Evolutionary conservation across 1,139 yeast species (phyloP), one percentile per base, ranked within the genome.

Genomic region (Hanseniaspora gamundiae): DNA sequence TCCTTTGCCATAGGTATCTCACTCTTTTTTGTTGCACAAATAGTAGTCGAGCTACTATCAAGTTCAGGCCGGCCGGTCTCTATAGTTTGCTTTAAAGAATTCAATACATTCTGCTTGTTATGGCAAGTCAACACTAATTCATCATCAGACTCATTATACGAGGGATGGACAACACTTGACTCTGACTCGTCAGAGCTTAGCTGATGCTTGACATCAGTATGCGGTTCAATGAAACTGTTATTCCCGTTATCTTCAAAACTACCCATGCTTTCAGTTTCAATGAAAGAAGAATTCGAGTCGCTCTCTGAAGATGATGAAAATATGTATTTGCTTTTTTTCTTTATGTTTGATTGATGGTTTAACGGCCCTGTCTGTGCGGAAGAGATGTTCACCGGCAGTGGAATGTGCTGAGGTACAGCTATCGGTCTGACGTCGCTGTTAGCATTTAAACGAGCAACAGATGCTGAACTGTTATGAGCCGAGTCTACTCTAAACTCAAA

Each of bases 401-500:
- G 7, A 13, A 3, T 14, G 14, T 2, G 38, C 10, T 22, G 11
- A 11, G 40, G 38, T 14, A 36, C 30, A 9, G 17, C 31, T 3
- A 16, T n/a, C 19, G 27, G n/a, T n/a, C 27, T 24, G 17, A 30
- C 5, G 14, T 17, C 26, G 26, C 16, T 35, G 28, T 28, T 27
- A 16, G 27, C 36, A 36, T 29, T 28, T 6, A 22, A 26, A 24
- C 14, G 24, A 6, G 38, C 41, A 20, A 33, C n/a, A 19, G 39
- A 36, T 21, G 22, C 6, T 14, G n/a, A 21, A 14, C 39, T 36
- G 27, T 44, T 43, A 17, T 21, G 31, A n/a, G 42, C 54, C 3
- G 60, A 54, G 24, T 58, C 59, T 8, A 54, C 48, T 8, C 53
- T 58, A 33, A 51, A 51, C 38, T 51, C 52, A 47, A 52, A 56